Conservation (phyloP, 1,284 basidiomycete species). For the Takashimella tepidaria region DNA sequence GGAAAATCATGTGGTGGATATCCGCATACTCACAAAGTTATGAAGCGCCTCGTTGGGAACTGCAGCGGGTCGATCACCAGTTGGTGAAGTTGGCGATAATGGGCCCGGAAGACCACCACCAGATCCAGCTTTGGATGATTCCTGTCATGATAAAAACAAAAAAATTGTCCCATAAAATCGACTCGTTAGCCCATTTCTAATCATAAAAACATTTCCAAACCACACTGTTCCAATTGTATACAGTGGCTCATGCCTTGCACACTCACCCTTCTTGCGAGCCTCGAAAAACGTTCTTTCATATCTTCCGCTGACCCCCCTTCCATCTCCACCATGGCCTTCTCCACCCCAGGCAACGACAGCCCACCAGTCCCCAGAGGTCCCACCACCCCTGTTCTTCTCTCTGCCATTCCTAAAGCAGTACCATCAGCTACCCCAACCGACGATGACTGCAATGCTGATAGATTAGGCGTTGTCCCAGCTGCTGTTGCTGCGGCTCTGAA, state of each 20-base stretch:
- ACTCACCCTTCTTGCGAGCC: constrained; percentile 33
- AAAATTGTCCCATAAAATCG: too few relatives aligned
- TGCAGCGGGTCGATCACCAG: constrained; percentile 11
- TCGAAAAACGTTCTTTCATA: constrained; percentile 39
- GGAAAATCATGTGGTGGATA: too few relatives aligned
- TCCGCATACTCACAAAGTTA: constrained; percentile 40
- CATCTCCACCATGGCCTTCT: constrained; percentile 78
- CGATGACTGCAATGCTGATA: neutral
- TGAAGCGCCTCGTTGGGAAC: constrained; percentile 45
- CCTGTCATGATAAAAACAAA: constrained; percentile 15
- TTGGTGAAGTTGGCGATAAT: constrained; percentile 19
- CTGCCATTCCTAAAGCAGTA: neutral
- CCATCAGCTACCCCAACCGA: neutral
- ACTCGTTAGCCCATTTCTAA: too few relatives aligned
- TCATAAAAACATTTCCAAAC: too few relatives aligned
- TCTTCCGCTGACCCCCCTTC: constrained; percentile 55
- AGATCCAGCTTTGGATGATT: constrained; percentile 15
- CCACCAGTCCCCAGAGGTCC: constrained; percentile 80
- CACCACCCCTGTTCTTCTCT: constrained; percentile 55
- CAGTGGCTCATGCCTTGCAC: neutral
- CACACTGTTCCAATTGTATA: neutral
- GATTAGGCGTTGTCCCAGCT: constrained; percentile 1
- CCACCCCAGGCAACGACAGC: constrained; percentile 76
- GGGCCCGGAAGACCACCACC: constrained; percentile 13
- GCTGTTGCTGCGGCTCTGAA: constrained; percentile 61